Percentiles rank a stretch among this genome's conserved stretches.
These are phyloP conservation scores for Penicillium argentinense DNA, from an alignment of 495 filamentous ascomycete genomes.

Conservation along the genomic window DNA sequence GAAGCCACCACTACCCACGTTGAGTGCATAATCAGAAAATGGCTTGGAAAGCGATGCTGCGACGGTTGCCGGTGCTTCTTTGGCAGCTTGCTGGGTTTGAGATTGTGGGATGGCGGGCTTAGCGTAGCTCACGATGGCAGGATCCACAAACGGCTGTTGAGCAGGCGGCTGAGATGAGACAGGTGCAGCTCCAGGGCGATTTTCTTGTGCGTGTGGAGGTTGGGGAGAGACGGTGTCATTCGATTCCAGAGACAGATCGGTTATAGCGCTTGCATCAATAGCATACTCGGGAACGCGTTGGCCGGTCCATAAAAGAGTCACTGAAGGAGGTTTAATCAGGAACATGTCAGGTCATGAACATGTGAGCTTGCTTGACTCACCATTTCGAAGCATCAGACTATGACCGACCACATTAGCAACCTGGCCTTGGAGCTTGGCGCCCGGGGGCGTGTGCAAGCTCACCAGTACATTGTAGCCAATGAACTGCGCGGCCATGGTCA, in stretches of 20 bases:
- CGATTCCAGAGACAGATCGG: constrained; percentile 55
- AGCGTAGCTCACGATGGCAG: constrained; percentile 53
- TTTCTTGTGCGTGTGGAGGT: constrained; percentile 21
- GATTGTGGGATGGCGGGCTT: constrained; percentile 9
- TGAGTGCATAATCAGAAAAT: constrained; percentile 43
- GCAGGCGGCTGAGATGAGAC: constrained; percentile 11
- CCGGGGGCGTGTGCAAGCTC: constrained; percentile 65
- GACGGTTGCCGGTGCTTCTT: constrained; percentile 21
- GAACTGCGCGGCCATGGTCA: constrained; percentile 65
- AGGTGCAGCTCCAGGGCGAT: constrained; percentile 1
- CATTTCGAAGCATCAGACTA: constrained; percentile 74
- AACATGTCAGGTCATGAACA: background rate
- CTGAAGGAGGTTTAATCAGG: constrained; percentile 24
- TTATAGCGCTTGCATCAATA: constrained; percentile 56
- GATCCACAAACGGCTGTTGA: constrained; percentile 50
- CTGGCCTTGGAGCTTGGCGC: constrained; percentile 66
- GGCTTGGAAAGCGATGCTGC: constrained; percentile 40
- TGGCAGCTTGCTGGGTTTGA: constrained; percentile 3
- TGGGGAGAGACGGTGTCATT: constrained; percentile 22
- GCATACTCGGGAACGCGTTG: constrained; percentile 47
- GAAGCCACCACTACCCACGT: constrained; percentile 14
- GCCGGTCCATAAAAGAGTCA: constrained; percentile 50
- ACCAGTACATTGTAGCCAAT: constrained; percentile 78
- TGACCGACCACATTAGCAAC: constrained; percentile 72
- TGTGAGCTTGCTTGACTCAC: constrained; percentile 44